Evolutionary conservation across 2,329 filamentous ascomycete species (phyloP), one percentile per base, ranked within the genome.

Genomic region (Monilinia polystroma): DNA sequence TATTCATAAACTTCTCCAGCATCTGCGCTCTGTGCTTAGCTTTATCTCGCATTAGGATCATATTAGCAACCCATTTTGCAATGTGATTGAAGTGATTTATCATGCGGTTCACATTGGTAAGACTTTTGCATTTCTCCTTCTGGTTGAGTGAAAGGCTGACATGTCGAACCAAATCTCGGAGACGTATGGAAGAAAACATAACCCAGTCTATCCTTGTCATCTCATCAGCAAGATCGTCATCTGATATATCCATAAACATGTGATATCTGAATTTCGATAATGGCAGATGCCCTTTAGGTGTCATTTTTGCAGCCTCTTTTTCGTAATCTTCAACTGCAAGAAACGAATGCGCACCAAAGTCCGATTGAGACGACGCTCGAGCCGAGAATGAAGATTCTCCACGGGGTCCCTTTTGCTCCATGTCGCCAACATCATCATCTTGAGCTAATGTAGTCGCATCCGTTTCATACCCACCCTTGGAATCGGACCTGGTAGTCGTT

Each of bases 141-240:
- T 90, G 85, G 54, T 88, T 83, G 0, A 84, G 75, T 0, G 89
- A 87, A 57, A 97, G 81, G 74, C 89, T 95, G 70, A 97, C 93
- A 75, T 97, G 91, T 5, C 95, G 90, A 53, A 98, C 90, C 59
- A 98, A 87, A 78, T 99, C 95, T 67, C 95, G 91, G 66, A 96
- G 91, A 35, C 92, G 88, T 69, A 98, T 97, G 1, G 93, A 93
- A 63, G 91, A 96, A 78, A 97, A 98, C 90, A 98, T 95, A 77
- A 96, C 88, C 94, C 94, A 98, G 79, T 99, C 95, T 66, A 99
- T 96, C 68, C 94, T 85, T 4, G 95, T 98, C 74, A 99, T 85
- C 78, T 99, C 95, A 68, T 90, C 89, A 20, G 94, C 94, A 71
- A 98, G 89, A 59, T 92, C 87, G 69, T 96, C 91, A 64, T 96